Evolutionary conservation across 2,329 filamentous ascomycete genomes (phyloP), one percentile per base, ranked within the genome.

Genomic region (Monilinia polystroma): DNA sequence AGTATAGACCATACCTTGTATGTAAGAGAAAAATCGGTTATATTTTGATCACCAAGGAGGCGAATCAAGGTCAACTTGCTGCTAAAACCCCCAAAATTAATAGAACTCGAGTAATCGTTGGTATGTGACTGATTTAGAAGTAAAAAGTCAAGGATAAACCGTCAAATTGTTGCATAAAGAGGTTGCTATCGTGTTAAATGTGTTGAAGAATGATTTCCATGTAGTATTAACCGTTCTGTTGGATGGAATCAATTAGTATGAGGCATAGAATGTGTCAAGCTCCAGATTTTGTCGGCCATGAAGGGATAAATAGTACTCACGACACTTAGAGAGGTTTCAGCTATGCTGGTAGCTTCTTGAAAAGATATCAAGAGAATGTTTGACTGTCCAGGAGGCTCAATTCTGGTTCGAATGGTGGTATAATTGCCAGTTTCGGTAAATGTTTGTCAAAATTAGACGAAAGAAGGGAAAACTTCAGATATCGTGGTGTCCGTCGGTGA

Each of bases 401-500:
- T 26, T 35, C 18, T 26, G 18, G n/a, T 43, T 43, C n/a, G 16
- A 23, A 18, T 12, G n/a, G 16, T 0, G 12, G 12, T 43, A 18
- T 26, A 4, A 5, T 43, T n/a, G 5, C 7, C 16, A 7, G 2
- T 26, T 57, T 5, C 4, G n/a, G 1, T 26, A 5, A 41, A 26
- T 6, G 11, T 43, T n/a, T 12, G 20, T 55, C 35, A 43, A 10
- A 57, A 43, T 10, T 11, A 5, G n/a, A 23, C 23, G 6, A 41
- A 56, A 41, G 32, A n/a, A 55, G 32, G 20, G 18, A 23, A 56
- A 18, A 11, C 7, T n/a, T 1, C n/a, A 41, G 8, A 7, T 38
- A 14, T 8, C 18, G 5, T 14, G n/a, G 10, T 0, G 3, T 4
- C 38, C 8, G 14, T 3, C 1, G 8, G n/a, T 3, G 18, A 26